These are phyloP conservation scores for Xerocomellus dryophilus DNA, from an alignment of 768 basidiomycete genomes.

Conservation along the genomic window DNA sequence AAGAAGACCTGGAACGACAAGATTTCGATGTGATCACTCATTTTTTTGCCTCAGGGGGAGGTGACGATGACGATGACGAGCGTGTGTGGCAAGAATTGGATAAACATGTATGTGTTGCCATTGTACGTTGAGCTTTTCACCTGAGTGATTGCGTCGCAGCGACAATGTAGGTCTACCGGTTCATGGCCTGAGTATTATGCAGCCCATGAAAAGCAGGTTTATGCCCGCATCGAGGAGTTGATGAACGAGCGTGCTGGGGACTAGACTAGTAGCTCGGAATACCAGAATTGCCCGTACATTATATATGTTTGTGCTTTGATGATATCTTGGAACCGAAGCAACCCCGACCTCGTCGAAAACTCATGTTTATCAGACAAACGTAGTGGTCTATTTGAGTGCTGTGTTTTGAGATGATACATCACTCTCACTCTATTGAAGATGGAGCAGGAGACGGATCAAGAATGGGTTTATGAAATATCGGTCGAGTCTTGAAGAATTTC, in stretches of 20 bases:
- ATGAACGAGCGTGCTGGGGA: constrained; percentile 15
- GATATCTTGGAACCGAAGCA: neutral
- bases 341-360: neutral
- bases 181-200: constrained; percentile 55
- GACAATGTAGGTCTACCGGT: constrained; percentile 37
- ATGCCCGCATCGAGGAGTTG: constrained; percentile 38
- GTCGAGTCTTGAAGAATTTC: constrained; percentile 78
- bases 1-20: constrained; percentile 24
- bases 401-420: constrained; percentile 10
- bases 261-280: neutral
- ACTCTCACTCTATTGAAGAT: constrained; percentile 19
- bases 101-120: constrained; percentile 38
- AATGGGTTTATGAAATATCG: constrained; percentile 34
- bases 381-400: constrained; percentile 15
- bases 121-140: neutral
- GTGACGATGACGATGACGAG: constrained; percentile 44
- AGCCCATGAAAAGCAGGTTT: constrained; percentile 41
- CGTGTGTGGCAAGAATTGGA: constrained; percentile 53
- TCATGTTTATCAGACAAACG: neutral
- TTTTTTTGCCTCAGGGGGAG: constrained; percentile 55
- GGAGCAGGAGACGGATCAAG: constrained; percentile 13
- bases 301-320: constrained; percentile 3
- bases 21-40: constrained; percentile 52
- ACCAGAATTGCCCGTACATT: neutral
- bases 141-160: constrained; percentile 28